These are phyloP conservation scores for Polychytrium aggregatum DNA, from an alignment of 192 early-diverging fungal species.

Conservation along the genomic window DNA sequence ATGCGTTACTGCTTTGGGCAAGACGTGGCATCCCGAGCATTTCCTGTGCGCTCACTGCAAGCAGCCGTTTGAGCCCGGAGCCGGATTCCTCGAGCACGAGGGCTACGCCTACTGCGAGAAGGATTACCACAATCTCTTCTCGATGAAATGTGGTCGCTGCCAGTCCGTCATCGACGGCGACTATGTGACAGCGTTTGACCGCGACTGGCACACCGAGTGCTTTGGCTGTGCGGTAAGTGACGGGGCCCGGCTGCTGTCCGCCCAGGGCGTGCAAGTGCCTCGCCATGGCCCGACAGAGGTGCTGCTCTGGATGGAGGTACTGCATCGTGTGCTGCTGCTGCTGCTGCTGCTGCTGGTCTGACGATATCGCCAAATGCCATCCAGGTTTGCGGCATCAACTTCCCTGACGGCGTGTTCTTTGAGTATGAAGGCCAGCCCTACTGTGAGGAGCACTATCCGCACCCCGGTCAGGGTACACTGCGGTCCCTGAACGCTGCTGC, in stretches of 20 bases:
- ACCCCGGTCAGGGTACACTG: too few relatives aligned
- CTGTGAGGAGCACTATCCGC: constrained; percentile 23
- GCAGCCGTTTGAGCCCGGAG: constrained; percentile 7
- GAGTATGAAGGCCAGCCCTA: constrained; percentile 24
- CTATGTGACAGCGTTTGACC: constrained; percentile 28
- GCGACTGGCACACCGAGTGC: constrained; percentile 25
- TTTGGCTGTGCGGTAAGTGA: constrained; percentile 24
- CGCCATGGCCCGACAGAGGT: neutral
- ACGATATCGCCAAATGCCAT: too few relatives aligned
- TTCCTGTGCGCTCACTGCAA: constrained; percentile 12
- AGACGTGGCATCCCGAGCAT: constrained; percentile 18
- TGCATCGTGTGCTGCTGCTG: neutral
- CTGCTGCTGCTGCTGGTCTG: too few relatives aligned
- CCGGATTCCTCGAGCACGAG: constrained; percentile 15
- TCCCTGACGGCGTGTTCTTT: constrained; percentile 24
- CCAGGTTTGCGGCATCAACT: constrained; percentile 24
- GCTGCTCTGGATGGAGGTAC: neutral
- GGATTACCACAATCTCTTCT: constrained; percentile 25
- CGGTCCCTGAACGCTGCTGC: too few relatives aligned
- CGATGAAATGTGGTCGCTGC: constrained; percentile 23
- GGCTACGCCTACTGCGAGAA: constrained; percentile 16
- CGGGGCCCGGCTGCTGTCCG: neutral
- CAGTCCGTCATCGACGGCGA: constrained; percentile 20
- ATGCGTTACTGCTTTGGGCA: constrained; percentile 14
- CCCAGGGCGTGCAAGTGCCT: neutral